Base-by-base conservation (phyloP, 1,284 basidiomycete species). In the Boletus albobrunnescens region DNA sequence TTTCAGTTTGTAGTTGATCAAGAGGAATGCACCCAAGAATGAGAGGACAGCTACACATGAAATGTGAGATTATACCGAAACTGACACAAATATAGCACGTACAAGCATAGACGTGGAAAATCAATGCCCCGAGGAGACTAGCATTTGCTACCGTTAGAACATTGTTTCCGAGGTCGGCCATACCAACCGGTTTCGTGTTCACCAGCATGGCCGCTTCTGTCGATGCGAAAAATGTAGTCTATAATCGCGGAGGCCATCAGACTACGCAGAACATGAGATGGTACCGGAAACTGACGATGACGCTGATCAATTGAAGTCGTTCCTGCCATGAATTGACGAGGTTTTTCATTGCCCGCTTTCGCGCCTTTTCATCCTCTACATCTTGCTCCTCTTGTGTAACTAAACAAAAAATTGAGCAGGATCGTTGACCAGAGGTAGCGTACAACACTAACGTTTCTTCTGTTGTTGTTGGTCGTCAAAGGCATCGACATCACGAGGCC, bases 171-270 rank as follows among this genome's bases (percentile, higher is more conserved):
- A 3, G 38, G 14, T 57, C 43, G 0, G 19, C 32, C 1, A 35
- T 45, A 33, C 48, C 14, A 1, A 3, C 50, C 14, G 67, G 67
- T 4, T 68, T 70, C 2, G 71, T 67, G 37, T 72, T 73, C 17
- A 77, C 70, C 12, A 82, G 57, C 58, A 80, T 66, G 0, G 65
- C 68, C 0, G 76, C 75, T 58, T 82, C 79, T 12, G 73, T 77
- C 0, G 77, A 73, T 6, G 79, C 81, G 54, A 82, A 81, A 62
- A 82, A 82, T 0, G 79, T 81, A 0, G 80, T 79, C 81, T 82
- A 49, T 7, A 46, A 23, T 19, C 1, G 43, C 23, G 14, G 22
- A 27, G 32, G 30, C 10, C 14, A 13, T 52, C 35, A 54, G 32
- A 36, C 14, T 20, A 17, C 6, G 11, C 17, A 20, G 3, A 32